These are phyloP conservation scores for Phialocephala sp. DNA, from an alignment of 2,329 filamentous ascomycete species.

Conservation along the genomic window DNA sequence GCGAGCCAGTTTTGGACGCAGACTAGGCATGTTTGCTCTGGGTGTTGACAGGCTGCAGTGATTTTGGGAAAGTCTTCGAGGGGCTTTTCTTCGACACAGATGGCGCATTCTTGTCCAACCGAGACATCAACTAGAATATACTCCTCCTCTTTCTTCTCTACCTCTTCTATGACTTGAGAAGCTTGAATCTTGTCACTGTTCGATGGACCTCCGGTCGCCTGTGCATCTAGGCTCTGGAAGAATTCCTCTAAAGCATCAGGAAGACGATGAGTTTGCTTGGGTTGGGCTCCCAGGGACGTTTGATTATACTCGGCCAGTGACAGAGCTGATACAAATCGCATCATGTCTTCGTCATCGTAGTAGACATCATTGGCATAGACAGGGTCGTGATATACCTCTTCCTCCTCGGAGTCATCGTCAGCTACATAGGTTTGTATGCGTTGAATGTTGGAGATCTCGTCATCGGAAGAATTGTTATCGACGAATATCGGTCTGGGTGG, in stretches of 20 bases:
- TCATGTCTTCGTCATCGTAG: slow-evolving; percentile 10
- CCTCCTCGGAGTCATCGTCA: not conserved
- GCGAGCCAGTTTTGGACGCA: slow-evolving; percentile 1
- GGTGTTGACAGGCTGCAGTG: slow-evolving; percentile 1
- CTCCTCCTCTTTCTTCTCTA: not conserved
- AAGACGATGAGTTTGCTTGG: not conserved
- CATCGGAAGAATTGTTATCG: not conserved
- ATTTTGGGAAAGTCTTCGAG: not conserved
- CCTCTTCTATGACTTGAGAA: not conserved
- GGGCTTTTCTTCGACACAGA: slow-evolving; percentile 9
- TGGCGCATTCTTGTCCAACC: not conserved
- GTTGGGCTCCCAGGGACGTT: not conserved
- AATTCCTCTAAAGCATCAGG: not conserved
- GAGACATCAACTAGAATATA: not conserved
- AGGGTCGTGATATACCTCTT: not conserved
- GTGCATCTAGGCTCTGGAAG: not conserved
- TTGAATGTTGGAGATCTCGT: not conserved
- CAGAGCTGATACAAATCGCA: not conserved
- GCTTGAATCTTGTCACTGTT: not conserved
- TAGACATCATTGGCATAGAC: not conserved
- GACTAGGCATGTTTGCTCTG: not conserved
- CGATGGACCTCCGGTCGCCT: not conserved
- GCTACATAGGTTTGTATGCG: not conserved
- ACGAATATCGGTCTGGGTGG: not conserved
- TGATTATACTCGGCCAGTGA: not conserved